Conservation (phyloP, 2,329 filamentous ascomycete genomes). For the Alternaria panax region DNA sequence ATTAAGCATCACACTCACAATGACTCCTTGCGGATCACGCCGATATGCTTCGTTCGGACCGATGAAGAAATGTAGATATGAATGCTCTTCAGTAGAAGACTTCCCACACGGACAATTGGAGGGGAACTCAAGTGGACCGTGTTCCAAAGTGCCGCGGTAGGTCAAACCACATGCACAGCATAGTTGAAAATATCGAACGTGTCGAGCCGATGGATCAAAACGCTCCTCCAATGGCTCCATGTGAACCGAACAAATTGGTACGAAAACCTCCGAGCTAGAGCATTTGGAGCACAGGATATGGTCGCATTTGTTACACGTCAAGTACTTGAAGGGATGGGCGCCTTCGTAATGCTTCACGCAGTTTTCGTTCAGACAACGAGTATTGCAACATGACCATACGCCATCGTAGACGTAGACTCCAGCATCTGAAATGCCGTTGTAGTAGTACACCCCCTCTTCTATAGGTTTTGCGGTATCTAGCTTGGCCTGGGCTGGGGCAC, state of each 20-base stretch:
- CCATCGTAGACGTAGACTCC: constrained; percentile 10
- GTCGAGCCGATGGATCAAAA: neutral
- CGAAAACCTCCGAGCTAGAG: neutral
- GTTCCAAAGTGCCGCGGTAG: neutral
- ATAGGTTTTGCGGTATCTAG: neutral
- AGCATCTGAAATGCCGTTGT: neutral
- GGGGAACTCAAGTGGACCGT: neutral
- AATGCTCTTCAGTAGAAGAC: neutral
- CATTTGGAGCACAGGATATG: neutral
- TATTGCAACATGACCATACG: constrained; percentile 20
- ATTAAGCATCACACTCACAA: neutral
- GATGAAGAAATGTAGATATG: constrained; percentile 1
- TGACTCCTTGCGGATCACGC: neutral
- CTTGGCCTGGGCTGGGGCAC: too few relatives aligned
- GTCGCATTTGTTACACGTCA: neutral
- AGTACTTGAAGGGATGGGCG: neutral
- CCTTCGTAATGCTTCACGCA: constrained; percentile 6
- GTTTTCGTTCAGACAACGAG: constrained; percentile 20
- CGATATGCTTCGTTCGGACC: neutral
- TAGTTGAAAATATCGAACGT: neutral
- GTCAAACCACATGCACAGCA: neutral
- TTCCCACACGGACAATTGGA: neutral
- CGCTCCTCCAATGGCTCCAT: neutral
- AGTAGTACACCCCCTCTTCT: neutral
- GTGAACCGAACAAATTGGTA: neutral